Evolutionary conservation across 306 rosid genomes (phyloP), one percentile per base, ranked within the genome.

Genomic region (Gillenia trifoliata): DNA sequence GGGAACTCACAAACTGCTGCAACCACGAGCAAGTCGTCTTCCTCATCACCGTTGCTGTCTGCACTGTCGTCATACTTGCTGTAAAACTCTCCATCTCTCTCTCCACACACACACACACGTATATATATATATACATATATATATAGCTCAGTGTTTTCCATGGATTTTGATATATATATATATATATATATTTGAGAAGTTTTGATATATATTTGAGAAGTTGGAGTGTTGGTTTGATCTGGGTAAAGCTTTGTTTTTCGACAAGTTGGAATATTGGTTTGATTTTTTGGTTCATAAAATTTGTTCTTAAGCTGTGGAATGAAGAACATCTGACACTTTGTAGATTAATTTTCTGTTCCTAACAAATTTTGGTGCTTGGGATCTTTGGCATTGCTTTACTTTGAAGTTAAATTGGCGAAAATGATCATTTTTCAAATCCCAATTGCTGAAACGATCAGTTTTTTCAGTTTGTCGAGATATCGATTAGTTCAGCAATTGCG

Each of bases 1-100:
- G 92, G 92, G 90, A 84, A 76, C 90, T 88, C 26, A 82, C 64
- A 66, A 80, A 73, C 52, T 88, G 92, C 85, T 88, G 92, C 79
- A 88, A 84, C 87, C 90, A 84, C 76, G 92, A 88, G 16, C 92
- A 88, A 78, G 80, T 73, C 3, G 90, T 82, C 76, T 88, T 88
- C 71, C 81, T 88, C 40, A 83, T 78, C 67, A 75, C 88, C 38
- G 81, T 88, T 62, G 56, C 69, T 19, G 85, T 88, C 85, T 88
- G 85, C 85, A 36, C 87, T 29, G 87, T 88, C 11, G 78, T 88
- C n/a, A 88, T 88, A 47, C 88, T 85, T 13, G 92, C 88, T 33
- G 92, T 88, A 85, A 70, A 62, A 11, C 10, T 25, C 64, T 73
- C 64, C 70, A 78, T 65, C 62, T 61, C 30, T 26, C 7, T 33